Conservation (phyloP, 345 rosid species). For the Eutrema heterophyllum region DNA sequence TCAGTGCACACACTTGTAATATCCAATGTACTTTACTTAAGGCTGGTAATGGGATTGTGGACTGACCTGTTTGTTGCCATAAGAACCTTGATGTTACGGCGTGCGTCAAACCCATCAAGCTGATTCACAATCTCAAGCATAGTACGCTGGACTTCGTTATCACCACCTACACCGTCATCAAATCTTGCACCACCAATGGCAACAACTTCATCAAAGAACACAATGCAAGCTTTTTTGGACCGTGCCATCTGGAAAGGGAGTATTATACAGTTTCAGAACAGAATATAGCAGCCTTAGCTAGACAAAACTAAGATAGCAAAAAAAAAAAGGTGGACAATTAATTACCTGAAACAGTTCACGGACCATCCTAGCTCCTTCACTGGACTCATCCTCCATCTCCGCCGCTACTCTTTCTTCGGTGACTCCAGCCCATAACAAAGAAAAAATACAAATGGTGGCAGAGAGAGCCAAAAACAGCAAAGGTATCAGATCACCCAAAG, state of each 20-base stretch:
- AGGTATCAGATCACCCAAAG: not conserved
- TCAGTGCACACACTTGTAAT: too few relatives aligned
- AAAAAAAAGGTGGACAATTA: too few relatives aligned
- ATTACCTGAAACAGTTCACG: constrained; percentile 91
- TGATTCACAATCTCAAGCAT: constrained; percentile 85
- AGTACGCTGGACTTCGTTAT: constrained; percentile 75
- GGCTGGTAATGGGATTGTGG: not conserved
- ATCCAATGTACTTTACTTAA: not conserved
- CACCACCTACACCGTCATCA: constrained; percentile 63
- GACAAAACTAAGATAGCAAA: not conserved
- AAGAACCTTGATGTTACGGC: constrained; percentile 79
- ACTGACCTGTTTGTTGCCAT: constrained; percentile 86
- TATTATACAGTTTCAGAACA: not conserved
- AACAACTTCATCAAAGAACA: constrained; percentile 83
- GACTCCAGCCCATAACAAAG: not conserved
- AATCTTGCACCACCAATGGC: constrained; percentile 87
- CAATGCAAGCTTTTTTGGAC: constrained; percentile 80
- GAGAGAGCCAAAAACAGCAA: not conserved
- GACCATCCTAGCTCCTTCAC: constrained; percentile 97
- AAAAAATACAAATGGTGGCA: not conserved
- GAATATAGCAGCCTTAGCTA: not conserved
- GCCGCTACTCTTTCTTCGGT: too few relatives aligned
- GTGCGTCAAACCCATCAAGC: constrained; percentile 85
- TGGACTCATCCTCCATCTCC: too few relatives aligned
- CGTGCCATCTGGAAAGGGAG: constrained; percentile 62